Conservation (phyloP, 2,329 filamentous ascomycete genomes). For the Monosporascus sp. region DNA sequence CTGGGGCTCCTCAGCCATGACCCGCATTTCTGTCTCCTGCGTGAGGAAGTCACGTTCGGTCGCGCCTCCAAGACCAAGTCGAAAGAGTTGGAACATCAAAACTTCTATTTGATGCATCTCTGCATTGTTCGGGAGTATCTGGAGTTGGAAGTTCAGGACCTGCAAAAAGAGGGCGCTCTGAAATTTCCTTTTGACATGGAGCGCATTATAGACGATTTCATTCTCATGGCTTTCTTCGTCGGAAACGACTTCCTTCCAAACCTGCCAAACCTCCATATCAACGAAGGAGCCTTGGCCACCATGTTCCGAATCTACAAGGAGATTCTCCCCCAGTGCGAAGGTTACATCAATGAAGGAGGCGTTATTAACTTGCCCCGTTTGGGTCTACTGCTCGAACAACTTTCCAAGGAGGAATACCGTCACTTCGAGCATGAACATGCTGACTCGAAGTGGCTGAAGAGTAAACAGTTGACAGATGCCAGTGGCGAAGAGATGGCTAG, state of each 20-base stretch:
- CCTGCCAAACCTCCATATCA: constrained; percentile 92
- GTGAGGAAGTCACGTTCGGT: constrained; percentile 97
- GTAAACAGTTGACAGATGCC: constrained; percentile 70
- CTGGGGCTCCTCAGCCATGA: constrained; percentile 94
- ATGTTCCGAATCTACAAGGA: constrained; percentile 98
- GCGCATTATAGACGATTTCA: constrained; percentile 96
- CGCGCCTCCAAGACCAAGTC: constrained; percentile 81
- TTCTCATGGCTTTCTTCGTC: constrained; percentile 98
- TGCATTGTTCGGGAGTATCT: constrained; percentile 97
- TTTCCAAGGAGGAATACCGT: constrained; percentile 84
- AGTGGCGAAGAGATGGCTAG: constrained; percentile 58
- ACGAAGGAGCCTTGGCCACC: constrained; percentile 90
- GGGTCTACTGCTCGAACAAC: constrained; percentile 70
- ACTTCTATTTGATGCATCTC: constrained; percentile 95
- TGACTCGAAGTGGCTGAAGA: constrained; percentile 86
- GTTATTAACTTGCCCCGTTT: constrained; percentile 83
- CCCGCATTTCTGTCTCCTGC: constrained; percentile 92
- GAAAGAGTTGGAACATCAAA: constrained; percentile 96
- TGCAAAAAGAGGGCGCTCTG: constrained; percentile 68
- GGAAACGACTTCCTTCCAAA: constrained; percentile 99
- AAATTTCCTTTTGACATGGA: constrained; percentile 87
- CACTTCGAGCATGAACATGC: constrained; percentile 88
- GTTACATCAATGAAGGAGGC: constrained; percentile 94
- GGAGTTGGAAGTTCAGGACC: constrained; percentile 92
- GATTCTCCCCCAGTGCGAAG: constrained; percentile 77